Conservation (phyloP, 192 early-diverging fungal species). For the Neocallimastix lanati region DNA sequence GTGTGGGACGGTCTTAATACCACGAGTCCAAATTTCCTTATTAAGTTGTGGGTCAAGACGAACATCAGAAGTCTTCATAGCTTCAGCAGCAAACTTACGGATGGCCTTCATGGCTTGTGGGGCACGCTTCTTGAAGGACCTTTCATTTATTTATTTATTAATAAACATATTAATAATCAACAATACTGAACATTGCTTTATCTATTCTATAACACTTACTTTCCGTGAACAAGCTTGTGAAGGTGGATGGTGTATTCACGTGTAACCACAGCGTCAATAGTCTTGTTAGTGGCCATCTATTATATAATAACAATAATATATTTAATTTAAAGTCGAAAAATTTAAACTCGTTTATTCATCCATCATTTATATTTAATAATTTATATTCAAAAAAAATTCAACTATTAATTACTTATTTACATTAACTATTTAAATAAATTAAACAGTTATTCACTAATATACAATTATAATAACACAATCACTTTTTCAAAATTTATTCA, state of each 20-base stretch:
- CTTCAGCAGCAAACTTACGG: slow-evolving; percentile 71
- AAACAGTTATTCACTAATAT: too few species aligned
- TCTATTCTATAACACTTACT: slow-evolving; percentile 12
- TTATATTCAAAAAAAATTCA: too few species aligned
- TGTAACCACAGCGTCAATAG: background rate
- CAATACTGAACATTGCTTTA: too few species aligned
- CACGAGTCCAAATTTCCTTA: slow-evolving; percentile 84
- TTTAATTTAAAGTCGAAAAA: too few species aligned
- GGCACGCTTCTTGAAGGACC: slow-evolving; percentile 91
- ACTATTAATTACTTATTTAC: too few species aligned
- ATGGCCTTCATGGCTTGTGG: slow-evolving; percentile 88
- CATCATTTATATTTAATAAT: too few species aligned
- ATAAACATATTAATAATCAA: background rate
- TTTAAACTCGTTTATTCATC: too few species aligned
- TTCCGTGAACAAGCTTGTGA: slow-evolving; percentile 78
- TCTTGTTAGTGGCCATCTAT: background rate
- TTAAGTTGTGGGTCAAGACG: slow-evolving; percentile 89
- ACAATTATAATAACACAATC: too few species aligned
- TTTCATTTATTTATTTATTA: slow-evolving; percentile 14
- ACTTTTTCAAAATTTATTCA: too few species aligned
- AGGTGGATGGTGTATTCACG: slow-evolving; percentile 96
- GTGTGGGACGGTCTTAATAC: slow-evolving; percentile 86
- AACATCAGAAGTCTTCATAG: slow-evolving; percentile 93
- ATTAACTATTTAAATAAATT: too few species aligned
- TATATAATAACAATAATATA: too few species aligned